Conservation (phyloP, 139 green algal species). For the Trebouxia sp. region DNA sequence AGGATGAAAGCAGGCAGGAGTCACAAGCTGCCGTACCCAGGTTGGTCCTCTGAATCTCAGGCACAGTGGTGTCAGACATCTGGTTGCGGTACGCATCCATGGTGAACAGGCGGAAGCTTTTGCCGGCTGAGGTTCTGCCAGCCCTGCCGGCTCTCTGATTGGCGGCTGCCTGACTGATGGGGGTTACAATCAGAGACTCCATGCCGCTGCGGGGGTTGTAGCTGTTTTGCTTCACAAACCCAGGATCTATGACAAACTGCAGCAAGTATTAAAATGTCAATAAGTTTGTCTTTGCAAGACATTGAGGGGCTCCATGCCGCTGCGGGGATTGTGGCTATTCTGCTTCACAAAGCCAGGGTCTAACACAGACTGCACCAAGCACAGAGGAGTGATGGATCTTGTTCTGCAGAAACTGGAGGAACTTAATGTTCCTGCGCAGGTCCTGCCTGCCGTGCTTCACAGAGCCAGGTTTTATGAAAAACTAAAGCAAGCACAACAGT, state of each 20-base stretch:
- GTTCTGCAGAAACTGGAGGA: too few relatives aligned
- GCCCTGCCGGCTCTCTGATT: conserved; percentile 88
- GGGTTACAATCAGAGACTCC: conserved; percentile 94
- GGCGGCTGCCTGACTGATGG: conserved; percentile 85
- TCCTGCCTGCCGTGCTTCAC: conserved; percentile 98
- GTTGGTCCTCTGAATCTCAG: conserved; percentile 98
- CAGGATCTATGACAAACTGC: conserved; percentile 95
- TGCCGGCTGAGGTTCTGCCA: conserved; percentile 80
- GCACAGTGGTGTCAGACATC: conserved; percentile 96
- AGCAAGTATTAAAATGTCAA: not conserved
- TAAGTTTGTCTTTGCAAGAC: too few relatives aligned
- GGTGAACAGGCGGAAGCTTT: conserved; percentile 98
- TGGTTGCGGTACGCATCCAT: conserved; percentile 92
- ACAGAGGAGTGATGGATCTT: not conserved
- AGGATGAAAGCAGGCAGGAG: not conserved
- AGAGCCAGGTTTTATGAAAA: conserved; percentile 97
- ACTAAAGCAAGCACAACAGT: too few relatives aligned
- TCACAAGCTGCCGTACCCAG: conserved; percentile 59
- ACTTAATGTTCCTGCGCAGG: conserved; percentile 94
- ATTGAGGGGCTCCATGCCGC: conserved; percentile 95
- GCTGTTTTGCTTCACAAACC: conserved; percentile 97
- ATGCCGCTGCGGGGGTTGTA: conserved; percentile 97
- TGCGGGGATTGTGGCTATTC: conserved; percentile 95
- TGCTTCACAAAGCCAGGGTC: conserved; percentile 98
- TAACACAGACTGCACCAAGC: conserved; percentile 84